Evolutionary conservation across 164 flowering plant genomes (phyloP).

Genomic region (grape (Vitis vinifera)): DNA sequence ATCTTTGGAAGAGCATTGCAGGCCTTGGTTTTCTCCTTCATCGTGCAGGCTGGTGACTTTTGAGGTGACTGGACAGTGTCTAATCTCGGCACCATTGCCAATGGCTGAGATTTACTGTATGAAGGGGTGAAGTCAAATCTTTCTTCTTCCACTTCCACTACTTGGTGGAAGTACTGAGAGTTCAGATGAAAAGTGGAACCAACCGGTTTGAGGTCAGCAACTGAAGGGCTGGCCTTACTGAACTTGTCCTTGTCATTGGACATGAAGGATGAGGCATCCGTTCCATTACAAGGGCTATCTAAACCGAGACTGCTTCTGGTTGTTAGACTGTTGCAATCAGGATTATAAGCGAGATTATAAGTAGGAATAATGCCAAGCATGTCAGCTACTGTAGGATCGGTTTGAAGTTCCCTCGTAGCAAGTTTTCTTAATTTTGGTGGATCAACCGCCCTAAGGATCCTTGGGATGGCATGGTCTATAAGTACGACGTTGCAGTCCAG

Average conservation of each 20-base stretch:
- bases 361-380: conserved; percentile 10
- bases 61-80: conserved; percentile 2
- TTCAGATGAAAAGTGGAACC: conserved; percentile 9
- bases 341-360: not conserved
- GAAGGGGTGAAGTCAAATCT: not conserved
- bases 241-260: conserved; percentile 16
- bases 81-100: conserved; percentile 5
- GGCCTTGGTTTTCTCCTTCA: conserved; percentile 11
- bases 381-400: conserved; percentile 12
- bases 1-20: conserved; percentile 6
- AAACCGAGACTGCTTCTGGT: conserved; percentile 24
- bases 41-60: conserved; percentile 6
- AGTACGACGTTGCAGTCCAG: conserved; percentile 31
- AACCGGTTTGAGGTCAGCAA: not conserved
- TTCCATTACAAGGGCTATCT: conserved; percentile 13
- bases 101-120: conserved; percentile 18
- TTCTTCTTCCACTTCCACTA: not conserved
- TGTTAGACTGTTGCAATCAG: conserved; percentile 1
- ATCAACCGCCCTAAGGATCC: conserved; percentile 18
- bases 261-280: conserved; percentile 13
- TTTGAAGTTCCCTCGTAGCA: not conserved
- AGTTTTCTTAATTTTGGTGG: conserved; percentile 1
- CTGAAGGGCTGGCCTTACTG: conserved; percentile 6
- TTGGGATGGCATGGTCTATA: conserved; percentile 36
- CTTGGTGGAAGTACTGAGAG: conserved; percentile 6